Base-by-base conservation (phyloP, 331 rosid genomes). In the Spiraea crenata region DNA sequence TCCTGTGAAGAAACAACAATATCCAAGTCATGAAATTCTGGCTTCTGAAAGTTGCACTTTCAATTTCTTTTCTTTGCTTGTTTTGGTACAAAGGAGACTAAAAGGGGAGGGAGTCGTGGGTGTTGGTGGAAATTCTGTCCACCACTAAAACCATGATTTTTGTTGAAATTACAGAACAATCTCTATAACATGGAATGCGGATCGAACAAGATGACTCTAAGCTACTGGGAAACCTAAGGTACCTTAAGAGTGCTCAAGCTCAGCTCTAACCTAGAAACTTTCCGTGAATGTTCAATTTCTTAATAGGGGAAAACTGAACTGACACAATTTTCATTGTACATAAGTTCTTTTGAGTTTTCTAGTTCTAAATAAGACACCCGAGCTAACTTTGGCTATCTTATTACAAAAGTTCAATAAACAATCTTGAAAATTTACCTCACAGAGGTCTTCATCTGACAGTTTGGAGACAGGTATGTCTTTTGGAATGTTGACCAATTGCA, bases 401-500 rank as follows among this genome's bases (percentile, higher is more conserved):
- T 9, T 14, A 35, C 25, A 34, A 34, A 48, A 4, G 17, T n/a
- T 9, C 9, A 13, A 10, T 46, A 69, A 64, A 73, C 37, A 63
- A 63, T 40, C 67, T 25, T 25, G 6, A 67, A 2, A 44, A 63
- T 46, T 78, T 83, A 92, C 98, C 96, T 92, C 78, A 47, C 89
- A 69, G 65, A 92, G 86, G 77, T 88, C 85, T 72, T 75, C 89
- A 57, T 92, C 96, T 2, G 98, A 90, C 65, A 92, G 80, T 85
- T 82, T 82, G 74, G 74, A 67, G 60, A 90, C 80, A 50, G 81
- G 84, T 45, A 83, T 72, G 51, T 76, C 85, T 70, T 74, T 85
- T 20, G 79, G 85, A 67, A 69, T 79, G 78, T 75, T 67, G 62
- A 79, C 76, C 76, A 85, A 85, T 50, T 51, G 90, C 74, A 92